Evolutionary conservation across 2,329 filamentous ascomycete species (phyloP), one percentile per base, ranked within the genome.

Genomic region (Penicillium corylophilum): DNA sequence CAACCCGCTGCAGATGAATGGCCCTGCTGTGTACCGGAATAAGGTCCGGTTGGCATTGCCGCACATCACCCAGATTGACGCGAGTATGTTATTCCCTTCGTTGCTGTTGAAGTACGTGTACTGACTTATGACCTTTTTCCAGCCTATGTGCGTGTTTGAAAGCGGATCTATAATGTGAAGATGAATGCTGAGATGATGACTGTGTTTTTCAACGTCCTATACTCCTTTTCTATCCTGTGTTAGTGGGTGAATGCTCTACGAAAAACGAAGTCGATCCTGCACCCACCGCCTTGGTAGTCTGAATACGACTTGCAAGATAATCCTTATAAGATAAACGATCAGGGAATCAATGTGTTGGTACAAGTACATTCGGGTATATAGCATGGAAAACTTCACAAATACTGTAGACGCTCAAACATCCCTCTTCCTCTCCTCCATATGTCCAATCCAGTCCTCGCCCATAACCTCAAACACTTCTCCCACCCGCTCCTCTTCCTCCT

Each of bases 41-140:
- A 99, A 99, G 75, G 85, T 99, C 39, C 82, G 87, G 53, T 74
- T 99, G 70, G 88, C 91, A 29, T 73, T 99, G 71, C 94, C 94
- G 51, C 88, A 94, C 71, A 77, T 99, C 46, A 83, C 83, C 69
- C 92, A 99, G 77, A 96, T 99, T 69, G 94, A 99, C 82, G 94
- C 94, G 53, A 95, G 93, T 96, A 79, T 84, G 91, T 89, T 44
- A 23, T 18, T 9, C 29, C 22, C 15, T 7, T 44, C 18, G n/a
- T 15, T 56, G 6, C 6, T 42, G 8, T 12, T 7, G 3, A 15
- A 31, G 22, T 54, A 8, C 10, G 10, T 44, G 12, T 46, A 20
- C 50, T 63, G 57, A 61, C 48, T 28, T 18, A n/a, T n/a, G n/a
- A n/a, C n/a, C 20, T 4, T 5, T 22, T 23, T 48, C 13, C 18